Base-by-base conservation (phyloP, 768 basidiomycete genomes). In the Suillus clintonianus region DNA sequence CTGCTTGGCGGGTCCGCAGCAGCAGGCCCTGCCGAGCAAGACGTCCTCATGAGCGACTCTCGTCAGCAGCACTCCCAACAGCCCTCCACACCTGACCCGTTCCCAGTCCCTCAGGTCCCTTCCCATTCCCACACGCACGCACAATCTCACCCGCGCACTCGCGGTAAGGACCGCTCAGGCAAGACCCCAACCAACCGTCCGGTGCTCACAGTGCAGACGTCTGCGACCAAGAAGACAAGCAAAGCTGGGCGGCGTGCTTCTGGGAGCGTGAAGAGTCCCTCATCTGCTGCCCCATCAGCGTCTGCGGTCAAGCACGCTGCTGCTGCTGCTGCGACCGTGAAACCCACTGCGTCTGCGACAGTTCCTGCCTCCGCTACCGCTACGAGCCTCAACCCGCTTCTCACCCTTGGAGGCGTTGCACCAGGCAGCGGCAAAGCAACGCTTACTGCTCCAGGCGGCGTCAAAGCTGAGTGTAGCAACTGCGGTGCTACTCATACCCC, bases 401-500 rank as follows among this genome's bases (percentile, higher is more conserved):
- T 78, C 51, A 70, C 71, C 8, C 67, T 67, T 10, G 73, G 67
- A 56, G 42, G 64, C 62, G 73, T 79, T 69, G 24, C 56, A 17
- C 24, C 5, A 24, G 55, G 36, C 17, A 37, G 24, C 10, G 37
- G 56, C 3, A 57, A 57, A 13, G 24, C 56, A 19, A 57, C 56
- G 1, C 39, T 57, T 17, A 77, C 82, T 32, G 83, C 84, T 1
- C 84, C 83, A 5, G 83, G 82, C 24, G 85, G 85, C 36, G 82
- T 84, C 63, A 94, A 94, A 78, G 90, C 91, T 7, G 93, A 94
- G 69, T 94, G 93, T 71, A 89, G 89, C 8, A 94, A 94, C 75
- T 94, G 92, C 69, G 93, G 92, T 24, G 92, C 92, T 5, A 94
- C 92, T 0, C 92, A 93, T 66, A 94, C 93, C 0, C 92, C 93